Base-by-base conservation (phyloP, 441 rosid species). In the Erodium moschatum region DNA sequence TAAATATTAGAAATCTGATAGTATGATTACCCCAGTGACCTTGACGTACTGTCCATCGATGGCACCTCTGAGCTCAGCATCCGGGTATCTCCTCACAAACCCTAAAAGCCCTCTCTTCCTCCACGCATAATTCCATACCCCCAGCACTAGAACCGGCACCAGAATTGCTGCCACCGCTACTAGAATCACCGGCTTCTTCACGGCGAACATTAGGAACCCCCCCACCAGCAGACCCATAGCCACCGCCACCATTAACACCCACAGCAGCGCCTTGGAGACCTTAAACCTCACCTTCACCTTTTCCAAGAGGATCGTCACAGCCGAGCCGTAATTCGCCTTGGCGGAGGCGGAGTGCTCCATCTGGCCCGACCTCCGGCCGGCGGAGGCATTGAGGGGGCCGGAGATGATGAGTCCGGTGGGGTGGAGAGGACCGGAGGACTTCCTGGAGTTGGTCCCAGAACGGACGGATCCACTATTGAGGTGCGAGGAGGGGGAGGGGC, bases 21-120 rank as follows among this genome's bases (percentile, higher is more conserved):
- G 33, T 6, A 70, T 5, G 19, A 18, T 81, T 87, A 87, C 98
- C 89, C 98, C 98, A 50, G 98, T 88, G 65, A 92, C 90, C 81
- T 92, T 92, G 73, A 92, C 86, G 60, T 83, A 80, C 74, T 92
- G 97, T 19, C 98, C 97, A 81, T 92, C 97, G 66, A 81, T 69
- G 67, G 97, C 94, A 61, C 88, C 90, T 83, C 98, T 84, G 77
- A 92, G 91, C 70, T 84, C 95, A 61, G 95, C 85, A 79, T 90
- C 89, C 6, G 90, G 92, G 70, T 80, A 75, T 63, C 83, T 81
- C 70, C 69, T 75, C 69, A 90, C 79, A 80, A 78, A 92, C 76
- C 85, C 74, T 71, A 90, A 61, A 5, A 61, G 13, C 20, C 89
- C 89, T 76, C 73, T 87, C 78, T 85, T 86, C 73, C 89, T 85